phyloP scores from a whole-genome alignment of 345 rosid genomes.

The Geranium brycei region DNA sequence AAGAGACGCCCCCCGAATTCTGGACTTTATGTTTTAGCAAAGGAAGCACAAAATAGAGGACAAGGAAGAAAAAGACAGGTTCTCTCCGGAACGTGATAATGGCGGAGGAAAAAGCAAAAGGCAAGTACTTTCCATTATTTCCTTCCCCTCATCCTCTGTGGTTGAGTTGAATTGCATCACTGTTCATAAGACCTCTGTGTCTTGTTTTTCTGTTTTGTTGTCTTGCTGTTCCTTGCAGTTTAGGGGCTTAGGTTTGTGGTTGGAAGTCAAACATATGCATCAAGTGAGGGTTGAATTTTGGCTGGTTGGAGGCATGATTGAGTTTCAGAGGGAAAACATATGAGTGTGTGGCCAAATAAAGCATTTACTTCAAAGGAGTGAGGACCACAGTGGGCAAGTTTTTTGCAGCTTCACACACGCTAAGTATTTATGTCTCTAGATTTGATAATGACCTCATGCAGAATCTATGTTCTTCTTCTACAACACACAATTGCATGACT shows the following conservation, averaged over 20 bases:
- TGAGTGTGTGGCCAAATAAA: neutral
- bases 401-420: neutral
- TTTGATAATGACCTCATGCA: neutral
- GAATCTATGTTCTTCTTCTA: constrained; percentile 10
- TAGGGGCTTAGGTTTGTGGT: too few relatives aligned
- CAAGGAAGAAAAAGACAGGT: neutral
- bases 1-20: too few relatives aligned
- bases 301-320: neutral
- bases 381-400: too few relatives aligned
- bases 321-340: neutral
- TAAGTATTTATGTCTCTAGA: neutral
- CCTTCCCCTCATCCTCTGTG: too few relatives aligned
- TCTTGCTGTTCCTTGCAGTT: neutral
- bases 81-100: neutral
- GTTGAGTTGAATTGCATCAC: neutral
- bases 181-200: neutral
- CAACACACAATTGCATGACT: constrained; percentile 6
- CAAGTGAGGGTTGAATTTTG: neutral
- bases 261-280: neutral
- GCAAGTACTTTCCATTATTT: neutral
- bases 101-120: neutral
- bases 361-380: neutral
- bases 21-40: neutral
- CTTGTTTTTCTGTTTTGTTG: neutral
- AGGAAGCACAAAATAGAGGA: neutral